Percentiles rank a stretch among this genome's conserved stretches.
phyloP scores from a whole-genome alignment of 805 yeast species.

The Pichia californica region DNA sequence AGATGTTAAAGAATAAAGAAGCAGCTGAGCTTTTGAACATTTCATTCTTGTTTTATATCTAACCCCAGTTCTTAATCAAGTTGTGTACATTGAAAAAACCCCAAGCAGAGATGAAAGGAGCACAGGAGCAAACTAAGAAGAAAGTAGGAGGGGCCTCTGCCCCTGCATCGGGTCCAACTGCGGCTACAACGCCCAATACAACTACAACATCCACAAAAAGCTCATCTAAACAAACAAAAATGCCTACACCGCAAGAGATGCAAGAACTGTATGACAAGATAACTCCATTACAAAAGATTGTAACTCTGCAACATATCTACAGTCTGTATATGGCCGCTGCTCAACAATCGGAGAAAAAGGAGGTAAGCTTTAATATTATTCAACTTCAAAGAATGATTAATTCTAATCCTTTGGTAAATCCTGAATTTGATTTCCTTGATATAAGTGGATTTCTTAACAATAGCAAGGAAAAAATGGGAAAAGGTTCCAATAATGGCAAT shows the following conservation, averaged over 20 bases:
- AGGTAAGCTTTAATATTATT: constrained; percentile 31
- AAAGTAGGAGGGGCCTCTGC: background rate
- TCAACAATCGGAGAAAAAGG: constrained; percentile 28
- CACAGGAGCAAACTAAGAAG: background rate
- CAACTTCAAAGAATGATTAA: constrained; percentile 32
- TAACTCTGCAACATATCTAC: constrained; percentile 32
- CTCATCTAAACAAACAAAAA: constrained; percentile 12
- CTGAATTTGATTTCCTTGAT: constrained; percentile 29
- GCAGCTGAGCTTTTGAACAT: no score
- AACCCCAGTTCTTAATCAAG: no score
- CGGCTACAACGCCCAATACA: background rate
- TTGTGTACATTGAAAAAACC: no score
- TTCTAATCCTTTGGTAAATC: constrained; percentile 31
- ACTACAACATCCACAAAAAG: no score
- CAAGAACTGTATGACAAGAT: constrained; percentile 25
- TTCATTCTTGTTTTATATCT: no score
- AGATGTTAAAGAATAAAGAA: no score
- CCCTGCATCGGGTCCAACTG: background rate
- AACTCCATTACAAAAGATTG: constrained; percentile 30
- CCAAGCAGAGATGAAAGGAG: no score
- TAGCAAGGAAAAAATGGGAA: constrained; percentile 8
- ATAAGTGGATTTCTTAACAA: constrained; percentile 24
- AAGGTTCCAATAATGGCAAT: background rate
- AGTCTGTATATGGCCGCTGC: constrained; percentile 30
- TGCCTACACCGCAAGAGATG: constrained; percentile 26